phyloP scores from a whole-genome alignment of 2,329 filamentous ascomycete species.

The Aspergillus eucalypticola region DNA sequence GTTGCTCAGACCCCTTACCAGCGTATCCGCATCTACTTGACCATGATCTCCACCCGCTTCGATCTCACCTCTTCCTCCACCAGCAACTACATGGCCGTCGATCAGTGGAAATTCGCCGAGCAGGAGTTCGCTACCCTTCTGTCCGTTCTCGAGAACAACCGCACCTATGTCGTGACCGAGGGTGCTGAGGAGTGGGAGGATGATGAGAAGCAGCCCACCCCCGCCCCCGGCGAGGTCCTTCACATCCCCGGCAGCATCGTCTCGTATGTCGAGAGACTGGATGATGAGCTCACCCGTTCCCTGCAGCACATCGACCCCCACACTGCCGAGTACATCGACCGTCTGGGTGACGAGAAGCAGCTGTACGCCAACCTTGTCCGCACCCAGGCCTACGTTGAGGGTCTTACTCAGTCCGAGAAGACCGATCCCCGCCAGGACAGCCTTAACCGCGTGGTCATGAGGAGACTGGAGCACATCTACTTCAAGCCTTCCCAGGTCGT shows the following conservation, averaged over 20 bases:
- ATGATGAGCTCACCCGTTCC: constrained; percentile 96
- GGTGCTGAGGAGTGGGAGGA: constrained; percentile 98
- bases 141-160: constrained; percentile 73
- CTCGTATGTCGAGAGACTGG: constrained; percentile 89
- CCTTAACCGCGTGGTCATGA: constrained; percentile 89
- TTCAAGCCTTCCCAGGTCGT: constrained; percentile 97
- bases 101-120: constrained; percentile 95
- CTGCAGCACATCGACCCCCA: constrained; percentile 97
- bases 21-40: constrained; percentile 85
- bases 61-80: constrained; percentile 78
- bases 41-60: constrained; percentile 89
- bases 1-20: constrained; percentile 91
- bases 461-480: constrained; percentile 94
- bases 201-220: constrained; percentile 84
- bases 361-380: constrained; percentile 93
- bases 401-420: constrained; percentile 66
- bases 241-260: constrained; percentile 94
- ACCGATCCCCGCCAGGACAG: constrained; percentile 80
- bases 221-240: constrained; percentile 72
- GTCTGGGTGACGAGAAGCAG: constrained; percentile 83
- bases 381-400: constrained; percentile 84
- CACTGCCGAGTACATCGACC: constrained; percentile 97
- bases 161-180: constrained; percentile 83
- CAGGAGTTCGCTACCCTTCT: constrained; percentile 79
- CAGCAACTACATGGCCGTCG: constrained; percentile 80